These are phyloP conservation scores for Pyrenula massariospora DNA, from an alignment of 495 filamentous ascomycete genomes.

Conservation along the genomic window DNA sequence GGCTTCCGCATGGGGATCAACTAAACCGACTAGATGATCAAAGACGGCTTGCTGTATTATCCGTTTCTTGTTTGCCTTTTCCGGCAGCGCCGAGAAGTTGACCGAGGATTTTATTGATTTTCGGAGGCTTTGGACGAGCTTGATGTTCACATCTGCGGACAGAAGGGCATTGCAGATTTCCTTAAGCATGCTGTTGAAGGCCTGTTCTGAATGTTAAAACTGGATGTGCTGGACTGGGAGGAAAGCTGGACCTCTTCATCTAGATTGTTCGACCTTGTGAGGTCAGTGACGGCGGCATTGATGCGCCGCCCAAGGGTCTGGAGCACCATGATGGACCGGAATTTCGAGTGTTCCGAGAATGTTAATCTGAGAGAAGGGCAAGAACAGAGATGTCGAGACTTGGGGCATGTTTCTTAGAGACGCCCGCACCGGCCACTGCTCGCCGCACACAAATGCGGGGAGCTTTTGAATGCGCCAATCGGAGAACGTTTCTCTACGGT, in stretches of 20 bases:
- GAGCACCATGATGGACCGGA: conserved; percentile 65
- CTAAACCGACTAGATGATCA: conserved; percentile 89
- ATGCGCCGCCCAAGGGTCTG: conserved; percentile 98
- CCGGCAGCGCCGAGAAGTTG: conserved; percentile 82
- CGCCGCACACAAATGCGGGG: neutral
- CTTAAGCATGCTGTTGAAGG: conserved; percentile 96
- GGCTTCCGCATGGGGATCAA: conserved; percentile 89
- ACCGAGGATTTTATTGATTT: conserved; percentile 86
- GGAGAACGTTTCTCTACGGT: too few species aligned
- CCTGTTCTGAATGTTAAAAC: conserved; percentile 51
- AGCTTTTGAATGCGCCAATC: neutral
- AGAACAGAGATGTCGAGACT: too few species aligned
- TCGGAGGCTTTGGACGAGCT: conserved; percentile 82
- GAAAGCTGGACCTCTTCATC: conserved; percentile 86
- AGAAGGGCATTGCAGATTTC: conserved; percentile 89
- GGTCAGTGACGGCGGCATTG: conserved; percentile 87
- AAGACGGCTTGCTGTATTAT: conserved; percentile 97
- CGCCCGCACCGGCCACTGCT: too few species aligned
- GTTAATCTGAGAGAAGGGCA: too few species aligned
- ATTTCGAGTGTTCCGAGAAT: too few species aligned
- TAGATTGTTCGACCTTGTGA: conserved; percentile 81
- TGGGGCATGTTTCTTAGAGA: too few species aligned
- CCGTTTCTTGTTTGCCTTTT: conserved; percentile 92
- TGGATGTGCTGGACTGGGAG: neutral
- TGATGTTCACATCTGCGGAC: conserved; percentile 92